Evolutionary conservation across 805 yeast genomes (phyloP).

Genomic region (Schwanniomyces occidentalis): DNA sequence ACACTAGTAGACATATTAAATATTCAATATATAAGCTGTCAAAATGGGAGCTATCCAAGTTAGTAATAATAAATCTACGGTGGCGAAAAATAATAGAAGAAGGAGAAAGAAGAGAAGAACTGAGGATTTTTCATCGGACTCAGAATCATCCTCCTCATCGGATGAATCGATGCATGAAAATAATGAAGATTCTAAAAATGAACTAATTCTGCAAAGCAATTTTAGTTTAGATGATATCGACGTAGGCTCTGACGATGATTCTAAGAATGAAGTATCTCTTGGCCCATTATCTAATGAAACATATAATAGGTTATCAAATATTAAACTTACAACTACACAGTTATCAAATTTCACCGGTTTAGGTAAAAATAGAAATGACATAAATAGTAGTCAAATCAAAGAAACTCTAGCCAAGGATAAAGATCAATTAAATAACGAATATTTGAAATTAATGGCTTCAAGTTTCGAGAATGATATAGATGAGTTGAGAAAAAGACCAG

Average conservation of each 20-base stretch:
- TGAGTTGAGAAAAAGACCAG: slow-evolving; percentile 59
- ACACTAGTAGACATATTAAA: too few relatives aligned
- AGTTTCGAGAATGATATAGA: slow-evolving; percentile 64
- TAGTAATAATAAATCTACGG: slow-evolving; percentile 9
- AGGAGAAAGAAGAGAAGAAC: slow-evolving; percentile 83
- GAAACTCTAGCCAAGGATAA: slow-evolving; percentile 27
- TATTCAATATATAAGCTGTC: too few relatives aligned
- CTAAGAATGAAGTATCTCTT: slow-evolving; percentile 13
- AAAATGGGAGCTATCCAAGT: slow-evolving; percentile 2
- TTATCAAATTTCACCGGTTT: slow-evolving; percentile 13
- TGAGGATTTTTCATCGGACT: slow-evolving; percentile 62
- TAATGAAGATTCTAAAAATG: slow-evolving; percentile 12
- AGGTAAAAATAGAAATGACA: slow-evolving; percentile 12
- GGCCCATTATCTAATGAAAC: slow-evolving; percentile 18
- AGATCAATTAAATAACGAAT: slow-evolving; percentile 48
- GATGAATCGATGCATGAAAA: slow-evolving; percentile 13
- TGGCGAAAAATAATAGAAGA: slow-evolving; percentile 25
- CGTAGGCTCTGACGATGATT: slow-evolving; percentile 27
- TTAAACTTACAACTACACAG: slow-evolving; percentile 27
- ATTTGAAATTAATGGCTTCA: slow-evolving; percentile 53
- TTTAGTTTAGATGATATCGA: slow-evolving; percentile 31
- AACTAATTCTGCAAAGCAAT: slow-evolving; percentile 12
- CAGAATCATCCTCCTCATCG: slow-evolving; percentile 44
- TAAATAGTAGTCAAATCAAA: slow-evolving; percentile 15
- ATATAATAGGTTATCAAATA: slow-evolving; percentile 18